phyloP scores from a whole-genome alignment of 208 protist species.

The Leishmania mexicana region DNA sequence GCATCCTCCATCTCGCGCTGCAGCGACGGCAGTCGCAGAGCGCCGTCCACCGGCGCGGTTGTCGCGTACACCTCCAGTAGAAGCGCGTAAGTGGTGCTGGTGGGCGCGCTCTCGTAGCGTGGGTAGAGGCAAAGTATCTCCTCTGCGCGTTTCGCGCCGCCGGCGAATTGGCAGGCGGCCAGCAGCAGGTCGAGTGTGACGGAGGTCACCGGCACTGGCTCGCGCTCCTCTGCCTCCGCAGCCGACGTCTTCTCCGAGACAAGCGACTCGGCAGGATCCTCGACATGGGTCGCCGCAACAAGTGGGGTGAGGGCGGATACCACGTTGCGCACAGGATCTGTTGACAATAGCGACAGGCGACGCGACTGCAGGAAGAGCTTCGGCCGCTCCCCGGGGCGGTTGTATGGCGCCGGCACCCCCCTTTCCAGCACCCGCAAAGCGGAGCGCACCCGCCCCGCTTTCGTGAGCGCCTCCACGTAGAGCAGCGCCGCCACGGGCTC shows the following conservation, averaged over 20 bases:
- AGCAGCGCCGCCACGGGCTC: constrained; percentile 45
- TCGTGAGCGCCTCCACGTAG: constrained; percentile 53
- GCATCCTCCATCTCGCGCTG: constrained; percentile 27
- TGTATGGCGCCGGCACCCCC: constrained; percentile 40
- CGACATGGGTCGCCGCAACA: constrained; percentile 19
- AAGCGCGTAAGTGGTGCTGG: constrained; percentile 44
- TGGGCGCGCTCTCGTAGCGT: constrained; percentile 29
- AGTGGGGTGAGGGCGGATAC: constrained; percentile 31
- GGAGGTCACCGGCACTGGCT: constrained; percentile 33
- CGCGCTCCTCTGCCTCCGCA: constrained; percentile 15
- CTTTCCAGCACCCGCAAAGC: constrained; percentile 58
- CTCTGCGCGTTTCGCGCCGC: constrained; percentile 44
- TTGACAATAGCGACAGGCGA: constrained; percentile 52
- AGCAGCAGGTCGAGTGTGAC: constrained; percentile 71
- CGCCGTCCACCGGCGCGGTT: constrained; percentile 6
- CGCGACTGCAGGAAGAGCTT: constrained; percentile 57
- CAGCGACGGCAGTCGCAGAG: constrained; percentile 18
- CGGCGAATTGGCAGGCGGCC: constrained; percentile 52
- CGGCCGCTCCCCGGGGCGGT: constrained; percentile 45
- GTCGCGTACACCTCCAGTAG: constrained; percentile 47
- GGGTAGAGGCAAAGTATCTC: constrained; percentile 45
- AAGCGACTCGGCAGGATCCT: constrained; percentile 18
- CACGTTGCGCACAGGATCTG: constrained; percentile 63
- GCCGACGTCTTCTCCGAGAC: constrained; percentile 29
- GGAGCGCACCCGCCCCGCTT: constrained; percentile 35